Evolutionary conservation across 768 basidiomycete species (phyloP).

Genomic region (Trametes elegans): DNA sequence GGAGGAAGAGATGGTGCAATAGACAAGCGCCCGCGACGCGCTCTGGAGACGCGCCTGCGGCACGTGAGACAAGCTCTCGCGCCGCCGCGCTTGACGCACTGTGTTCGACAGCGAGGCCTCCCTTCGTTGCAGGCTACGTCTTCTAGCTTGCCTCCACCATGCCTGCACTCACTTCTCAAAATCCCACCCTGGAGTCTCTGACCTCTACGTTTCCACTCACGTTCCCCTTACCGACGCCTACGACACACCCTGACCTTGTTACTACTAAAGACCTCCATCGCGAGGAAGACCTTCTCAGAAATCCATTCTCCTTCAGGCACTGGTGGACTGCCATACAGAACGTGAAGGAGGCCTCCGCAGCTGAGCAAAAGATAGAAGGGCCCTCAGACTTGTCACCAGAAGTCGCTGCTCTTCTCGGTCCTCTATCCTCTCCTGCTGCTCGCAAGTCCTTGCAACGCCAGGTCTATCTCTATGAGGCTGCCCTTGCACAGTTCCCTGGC

Average conservation of each 20-base stretch:
- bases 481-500: conserved; percentile 80
- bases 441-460: conserved; percentile 79
- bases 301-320: conserved; percentile 86
- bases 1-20: conserved; percentile 11
- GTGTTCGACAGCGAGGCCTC: neutral
- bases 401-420: conserved; percentile 64
- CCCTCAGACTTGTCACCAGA: conserved; percentile 47
- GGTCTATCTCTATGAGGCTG: conserved; percentile 92
- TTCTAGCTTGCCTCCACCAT: conserved; percentile 34
- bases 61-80: conserved; percentile 9
- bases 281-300: conserved; percentile 92
- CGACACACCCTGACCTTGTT: conserved; percentile 74
- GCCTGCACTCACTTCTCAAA: conserved; percentile 52
- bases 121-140: neutral
- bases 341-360: conserved; percentile 62
- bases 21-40: conserved; percentile 5
- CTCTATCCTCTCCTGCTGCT: conserved; percentile 69
- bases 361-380: conserved; percentile 57
- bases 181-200: conserved; percentile 50
- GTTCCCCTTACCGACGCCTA: conserved; percentile 77
- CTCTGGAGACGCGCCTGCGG: conserved; percentile 7
- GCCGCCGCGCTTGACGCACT: conserved; percentile 7
- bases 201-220: conserved; percentile 77
- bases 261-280: conserved; percentile 73
- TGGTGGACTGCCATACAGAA: conserved; percentile 89